Percentiles rank a stretch among this genome's conserved stretches.
Evolutionary conservation across 192 early-diverging fungal species (phyloP).

Genomic region (Podila clonocystis): DNA sequence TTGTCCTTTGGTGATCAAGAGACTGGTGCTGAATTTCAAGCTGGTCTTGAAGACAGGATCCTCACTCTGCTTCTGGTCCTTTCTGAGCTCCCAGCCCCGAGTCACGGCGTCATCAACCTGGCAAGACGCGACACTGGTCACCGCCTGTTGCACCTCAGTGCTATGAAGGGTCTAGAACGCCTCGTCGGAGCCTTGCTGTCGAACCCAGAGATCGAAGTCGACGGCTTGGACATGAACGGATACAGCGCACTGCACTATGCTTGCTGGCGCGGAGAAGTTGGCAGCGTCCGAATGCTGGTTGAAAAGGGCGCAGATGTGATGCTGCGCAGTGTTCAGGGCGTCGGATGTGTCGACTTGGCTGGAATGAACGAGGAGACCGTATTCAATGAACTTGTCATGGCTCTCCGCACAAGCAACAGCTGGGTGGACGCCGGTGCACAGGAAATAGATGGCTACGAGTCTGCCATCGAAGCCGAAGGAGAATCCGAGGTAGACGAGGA

Average conservation of each 20-base stretch:
- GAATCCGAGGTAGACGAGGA: constrained; percentile 41
- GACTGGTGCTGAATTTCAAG: constrained; percentile 48
- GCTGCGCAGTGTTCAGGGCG: constrained; percentile 35
- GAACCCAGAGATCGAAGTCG: constrained; percentile 53
- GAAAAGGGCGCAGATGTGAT: constrained; percentile 38
- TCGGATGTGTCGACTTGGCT: constrained; percentile 33
- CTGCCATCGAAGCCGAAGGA: constrained; percentile 33
- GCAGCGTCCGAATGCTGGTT: constrained; percentile 64
- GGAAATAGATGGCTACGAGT: constrained; percentile 30
- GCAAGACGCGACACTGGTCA: constrained; percentile 56
- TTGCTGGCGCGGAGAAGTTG: constrained; percentile 58
- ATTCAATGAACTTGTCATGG: constrained; percentile 10
- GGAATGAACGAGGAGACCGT: constrained; percentile 8
- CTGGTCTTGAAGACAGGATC: constrained; percentile 52
- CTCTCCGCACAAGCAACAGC: constrained; percentile 35
- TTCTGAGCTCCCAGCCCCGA: constrained; percentile 24
- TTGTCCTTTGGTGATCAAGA: constrained; percentile 57
- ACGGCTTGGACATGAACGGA: constrained; percentile 68
- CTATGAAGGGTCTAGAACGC: constrained; percentile 65
- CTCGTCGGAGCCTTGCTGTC: constrained; percentile 56
- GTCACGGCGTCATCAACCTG: constrained; percentile 29
- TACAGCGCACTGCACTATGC: constrained; percentile 81
- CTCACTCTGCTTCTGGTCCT: constrained; percentile 35
- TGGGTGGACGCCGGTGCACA: constrained; percentile 50
- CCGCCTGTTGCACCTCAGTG: constrained; percentile 71